A percentile compares a stretch with the other conserved stretches of the same genome.
phyloP scores from a whole-genome alignment of 768 basidiomycete species.

The Thelephora ganbajun region DNA sequence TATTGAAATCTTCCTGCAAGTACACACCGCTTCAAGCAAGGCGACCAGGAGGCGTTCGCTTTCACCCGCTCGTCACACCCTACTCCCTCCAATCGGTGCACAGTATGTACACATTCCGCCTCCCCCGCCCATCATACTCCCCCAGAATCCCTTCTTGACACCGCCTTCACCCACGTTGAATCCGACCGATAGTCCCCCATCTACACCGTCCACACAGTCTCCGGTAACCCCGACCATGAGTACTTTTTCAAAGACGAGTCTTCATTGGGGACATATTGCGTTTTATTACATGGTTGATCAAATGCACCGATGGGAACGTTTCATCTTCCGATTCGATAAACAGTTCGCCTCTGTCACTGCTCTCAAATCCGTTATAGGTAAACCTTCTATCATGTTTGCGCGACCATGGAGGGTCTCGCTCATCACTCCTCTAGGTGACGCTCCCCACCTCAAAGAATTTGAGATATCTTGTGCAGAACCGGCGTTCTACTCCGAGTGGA shows the following conservation, averaged over 20 bases:
- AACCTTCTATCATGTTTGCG: conserved; percentile 10
- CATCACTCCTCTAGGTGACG: conserved; percentile 39
- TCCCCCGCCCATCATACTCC: conserved; percentile 9
- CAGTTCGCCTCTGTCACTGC: conserved; percentile 63
- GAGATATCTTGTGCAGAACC: conserved; percentile 64
- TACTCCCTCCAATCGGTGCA: conserved; percentile 9
- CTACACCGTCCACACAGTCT: conserved; percentile 5
- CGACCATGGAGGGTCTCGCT: conserved; percentile 1
- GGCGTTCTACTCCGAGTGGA: conserved; percentile 49
- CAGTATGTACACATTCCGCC: conserved; percentile 13
- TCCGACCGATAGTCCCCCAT: conserved; percentile 7
- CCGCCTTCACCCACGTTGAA: conserved; percentile 9
- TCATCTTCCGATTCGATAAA: conserved; percentile 68
- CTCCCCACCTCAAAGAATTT: conserved; percentile 62
- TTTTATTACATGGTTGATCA: conserved; percentile 69
- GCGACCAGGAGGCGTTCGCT: conserved; percentile 11
- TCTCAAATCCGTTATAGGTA: conserved; percentile 60
- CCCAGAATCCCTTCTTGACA: conserved; percentile 7
- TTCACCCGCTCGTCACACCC: conserved; percentile 3
- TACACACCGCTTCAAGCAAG: conserved; percentile 12
- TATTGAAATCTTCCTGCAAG: conserved; percentile 65
- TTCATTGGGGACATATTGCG: conserved; percentile 71
- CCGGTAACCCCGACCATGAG: conserved; percentile 13
- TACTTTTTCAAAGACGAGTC: conserved; percentile 23
- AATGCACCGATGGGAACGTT: conserved; percentile 73